Conservation (phyloP, 2,329 filamentous ascomycete genomes). For the Arthroderma sp. region DNA sequence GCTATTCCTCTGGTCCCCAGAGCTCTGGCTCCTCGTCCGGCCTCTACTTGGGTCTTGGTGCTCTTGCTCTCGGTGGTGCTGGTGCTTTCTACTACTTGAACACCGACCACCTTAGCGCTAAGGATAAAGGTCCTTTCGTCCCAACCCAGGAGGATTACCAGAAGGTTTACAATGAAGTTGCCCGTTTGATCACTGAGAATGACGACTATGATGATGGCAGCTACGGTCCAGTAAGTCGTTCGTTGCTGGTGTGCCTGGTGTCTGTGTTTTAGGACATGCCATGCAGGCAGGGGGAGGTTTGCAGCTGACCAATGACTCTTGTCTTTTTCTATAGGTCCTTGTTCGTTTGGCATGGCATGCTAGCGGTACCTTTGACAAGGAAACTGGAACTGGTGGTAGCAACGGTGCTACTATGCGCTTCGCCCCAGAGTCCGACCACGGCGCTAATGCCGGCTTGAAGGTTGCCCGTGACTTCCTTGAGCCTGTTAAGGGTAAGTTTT, state of each 20-base stretch:
- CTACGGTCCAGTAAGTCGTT: slow-evolving; percentile 59
- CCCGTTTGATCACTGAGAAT: slow-evolving; percentile 66
- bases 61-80: slow-evolving; percentile 47
- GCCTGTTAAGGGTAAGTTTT: slow-evolving; percentile 61
- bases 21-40: slow-evolving; percentile 38
- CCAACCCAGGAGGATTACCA: slow-evolving; percentile 84
- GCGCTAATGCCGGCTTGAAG: slow-evolving; percentile 83
- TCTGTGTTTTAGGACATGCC: no score
- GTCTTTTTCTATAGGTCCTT: slow-evolving; percentile 40
- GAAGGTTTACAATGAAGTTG: slow-evolving; percentile 83
- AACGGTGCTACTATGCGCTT: slow-evolving; percentile 98
- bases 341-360: slow-evolving; percentile 88
- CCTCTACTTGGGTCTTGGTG: slow-evolving; percentile 46
- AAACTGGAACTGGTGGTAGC: slow-evolving; percentile 78
- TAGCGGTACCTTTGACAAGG: slow-evolving; percentile 81
- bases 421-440: slow-evolving; percentile 73
- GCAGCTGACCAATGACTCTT: not conserved
- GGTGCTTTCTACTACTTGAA: slow-evolving; percentile 55
- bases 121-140: slow-evolving; percentile 46
- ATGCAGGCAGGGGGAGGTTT: not conserved
- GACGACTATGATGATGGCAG: slow-evolving; percentile 94
- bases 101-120: slow-evolving; percentile 32
- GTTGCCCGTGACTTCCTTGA: slow-evolving; percentile 83
- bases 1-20: slow-evolving; percentile 57
- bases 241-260: no score